Base-by-base conservation (phyloP, 2,329 filamentous ascomycete genomes). In the Fusarium fracticaudum region DNA sequence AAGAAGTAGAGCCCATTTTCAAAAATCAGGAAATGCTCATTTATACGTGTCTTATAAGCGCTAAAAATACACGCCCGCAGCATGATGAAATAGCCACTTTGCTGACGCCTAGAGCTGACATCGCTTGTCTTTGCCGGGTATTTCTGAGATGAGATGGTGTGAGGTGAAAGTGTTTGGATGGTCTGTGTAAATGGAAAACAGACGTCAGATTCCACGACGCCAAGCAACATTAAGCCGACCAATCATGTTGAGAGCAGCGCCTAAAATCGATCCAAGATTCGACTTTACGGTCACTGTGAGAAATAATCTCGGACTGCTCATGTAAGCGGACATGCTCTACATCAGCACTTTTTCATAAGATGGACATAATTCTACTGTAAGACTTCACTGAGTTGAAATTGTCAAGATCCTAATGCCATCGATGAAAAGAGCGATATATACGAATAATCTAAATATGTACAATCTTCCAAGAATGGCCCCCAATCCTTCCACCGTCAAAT, bases 1-100 rank as follows among this genome's bases (percentile, higher is more conserved):
- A n/a, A 31, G 35, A 35, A 35, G 33, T 35, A 8, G 33, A 35
- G 7, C 2, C 10, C 20, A 17, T 37, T 35, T 29, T 44, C 17
- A 13, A 11, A 41, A 45, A n/a, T 3, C 17, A 24, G 51, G 44
- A 41, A 35, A 48, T n/a, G 38, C 20, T 37, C 17, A 9, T 64
- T 64, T 41, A 26, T 45, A 24, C 20, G n/a, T 51, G 31, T 51
- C 44, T 51, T n/a, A 57, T 69, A 69, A 57, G 65, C 57, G 37
- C 67, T 64, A 69, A 48, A 43, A 50, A 18, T n/a, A 31, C 47
- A 40, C 24, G 31, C 18, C 26, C 65, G 20, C 40, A 41, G 6
- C 26, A 61, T 53, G 45, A 51, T 51, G 29, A 33, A 43, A 45
- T 29, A 24, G n/a, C 26, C 35, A 26, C 37, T 26, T 24, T 41